Percentiles rank a stretch among this genome's conserved stretches.
phyloP scores from a whole-genome alignment of 1,284 basidiomycete genomes.

The Macrocystidia cucumis region DNA sequence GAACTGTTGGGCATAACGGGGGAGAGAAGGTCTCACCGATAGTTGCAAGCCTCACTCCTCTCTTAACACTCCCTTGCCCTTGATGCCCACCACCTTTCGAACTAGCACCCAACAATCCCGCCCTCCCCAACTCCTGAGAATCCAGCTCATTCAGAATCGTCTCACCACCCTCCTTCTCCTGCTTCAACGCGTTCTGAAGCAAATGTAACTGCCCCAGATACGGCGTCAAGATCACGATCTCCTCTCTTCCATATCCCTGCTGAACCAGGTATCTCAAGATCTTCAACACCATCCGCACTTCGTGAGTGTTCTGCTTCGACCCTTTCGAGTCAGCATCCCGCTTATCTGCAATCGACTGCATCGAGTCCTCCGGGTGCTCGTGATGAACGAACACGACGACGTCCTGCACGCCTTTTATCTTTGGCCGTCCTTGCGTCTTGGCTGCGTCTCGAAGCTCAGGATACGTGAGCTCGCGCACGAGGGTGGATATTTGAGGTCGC shows the following conservation, averaged over 20 bases:
- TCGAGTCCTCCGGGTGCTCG: constrained; percentile 43
- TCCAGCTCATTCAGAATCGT: constrained; percentile 59
- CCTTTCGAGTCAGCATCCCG: constrained; percentile 36
- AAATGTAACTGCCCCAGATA: constrained; percentile 56
- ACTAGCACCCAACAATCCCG: constrained; percentile 36
- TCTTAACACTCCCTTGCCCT: no score
- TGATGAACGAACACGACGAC: constrained; percentile 58
- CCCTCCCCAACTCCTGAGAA: constrained; percentile 43
- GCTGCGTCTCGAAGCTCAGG: constrained; percentile 51
- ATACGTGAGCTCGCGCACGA: constrained; percentile 54
- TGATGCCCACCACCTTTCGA: no score
- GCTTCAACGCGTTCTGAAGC: constrained; percentile 34
- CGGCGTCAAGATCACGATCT: constrained; percentile 56
- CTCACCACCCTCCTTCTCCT: constrained; percentile 46
- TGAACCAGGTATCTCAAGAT: constrained; percentile 59
- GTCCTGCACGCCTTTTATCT: constrained; percentile 44
- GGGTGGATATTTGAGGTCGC: constrained; percentile 57
- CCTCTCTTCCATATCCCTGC: constrained; percentile 53
- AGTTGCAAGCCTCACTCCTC: constrained; percentile 51
- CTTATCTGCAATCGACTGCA: constrained; percentile 29
- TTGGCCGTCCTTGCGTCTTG: constrained; percentile 35
- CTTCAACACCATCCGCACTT: constrained; percentile 55
- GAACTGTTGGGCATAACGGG: neutral
- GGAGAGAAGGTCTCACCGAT: constrained; percentile 35
- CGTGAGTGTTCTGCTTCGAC: constrained; percentile 54